These are phyloP conservation scores for Davidsoniella australis DNA, from an alignment of 2,329 filamentous ascomycete genomes.

Conservation along the genomic window DNA sequence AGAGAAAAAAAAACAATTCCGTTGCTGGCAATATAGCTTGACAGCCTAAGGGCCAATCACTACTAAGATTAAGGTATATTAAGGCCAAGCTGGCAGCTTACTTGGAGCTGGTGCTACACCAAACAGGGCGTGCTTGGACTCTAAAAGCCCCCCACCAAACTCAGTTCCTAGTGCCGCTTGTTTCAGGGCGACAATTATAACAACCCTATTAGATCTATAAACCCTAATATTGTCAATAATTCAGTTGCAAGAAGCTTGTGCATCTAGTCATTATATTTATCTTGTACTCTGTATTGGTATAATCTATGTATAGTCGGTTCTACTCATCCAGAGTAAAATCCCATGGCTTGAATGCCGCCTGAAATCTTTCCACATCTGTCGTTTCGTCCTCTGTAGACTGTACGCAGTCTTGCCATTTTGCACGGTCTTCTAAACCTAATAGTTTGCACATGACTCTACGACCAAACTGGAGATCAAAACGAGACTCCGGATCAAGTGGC, in stretches of 20 bases:
- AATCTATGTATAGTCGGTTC: not conserved
- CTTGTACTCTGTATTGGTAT: too few relatives aligned
- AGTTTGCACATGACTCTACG: conserved; percentile 78
- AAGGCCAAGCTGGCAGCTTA: too few relatives aligned
- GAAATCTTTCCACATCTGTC: conserved; percentile 61
- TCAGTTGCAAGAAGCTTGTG: not conserved
- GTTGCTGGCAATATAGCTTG: not conserved
- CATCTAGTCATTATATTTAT: not conserved
- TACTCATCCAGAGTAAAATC: conserved; percentile 49
- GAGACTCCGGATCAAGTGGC: conserved; percentile 50
- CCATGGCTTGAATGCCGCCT: conserved; percentile 65
- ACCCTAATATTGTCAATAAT: not conserved
- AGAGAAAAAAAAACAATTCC: not conserved
- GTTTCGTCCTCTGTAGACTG: conserved; percentile 67
- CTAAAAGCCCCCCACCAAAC: too few relatives aligned
- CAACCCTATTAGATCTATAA: not conserved
- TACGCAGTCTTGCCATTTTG: conserved; percentile 69
- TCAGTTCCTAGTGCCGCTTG: too few relatives aligned
- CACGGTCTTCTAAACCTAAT: conserved; percentile 58
- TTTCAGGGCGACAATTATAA: too few relatives aligned
- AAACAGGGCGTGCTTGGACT: too few relatives aligned
- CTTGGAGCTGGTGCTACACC: too few relatives aligned
- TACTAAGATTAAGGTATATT: too few relatives aligned
- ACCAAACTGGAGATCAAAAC: conserved; percentile 85
- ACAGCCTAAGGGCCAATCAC: not conserved